These are phyloP conservation scores for Liriodendron chinense DNA, from an alignment of 164 flowering plant genomes.

Conservation along the genomic window DNA sequence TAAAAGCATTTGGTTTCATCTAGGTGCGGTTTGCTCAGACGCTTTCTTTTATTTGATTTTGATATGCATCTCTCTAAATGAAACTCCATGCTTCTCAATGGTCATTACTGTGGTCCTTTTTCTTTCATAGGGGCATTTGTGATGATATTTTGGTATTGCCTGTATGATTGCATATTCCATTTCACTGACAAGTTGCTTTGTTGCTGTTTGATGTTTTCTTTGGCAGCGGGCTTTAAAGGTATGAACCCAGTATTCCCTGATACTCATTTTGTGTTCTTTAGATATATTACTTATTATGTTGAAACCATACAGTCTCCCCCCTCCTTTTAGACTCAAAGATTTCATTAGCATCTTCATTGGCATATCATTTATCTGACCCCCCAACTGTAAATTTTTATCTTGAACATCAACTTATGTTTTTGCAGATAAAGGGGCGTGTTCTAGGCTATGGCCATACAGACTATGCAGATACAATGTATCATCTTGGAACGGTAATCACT, in stretches of 20 bases:
- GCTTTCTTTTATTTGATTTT: neutral
- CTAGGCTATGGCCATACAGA: constrained; percentile 69
- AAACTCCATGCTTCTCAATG: neutral
- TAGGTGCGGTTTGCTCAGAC: neutral
- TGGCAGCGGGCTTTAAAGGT: constrained; percentile 88
- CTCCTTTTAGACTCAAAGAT: neutral
- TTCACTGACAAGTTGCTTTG: constrained; percentile 13
- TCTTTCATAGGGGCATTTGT: neutral
- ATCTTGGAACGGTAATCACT: constrained; percentile 70
- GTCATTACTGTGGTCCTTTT: neutral
- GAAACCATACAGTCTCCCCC: too few relatives aligned
- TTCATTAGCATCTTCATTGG: neutral
- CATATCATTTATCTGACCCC: too few relatives aligned
- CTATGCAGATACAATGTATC: constrained; percentile 92
- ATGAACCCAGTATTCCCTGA: constrained; percentile 5
- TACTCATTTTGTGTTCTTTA: neutral
- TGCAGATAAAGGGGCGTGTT: constrained; percentile 79
- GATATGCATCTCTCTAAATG: neutral
- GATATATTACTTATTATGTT: neutral
- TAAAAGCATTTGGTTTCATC: neutral
- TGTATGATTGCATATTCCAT: neutral
- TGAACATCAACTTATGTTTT: constrained; percentile 5
- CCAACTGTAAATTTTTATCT: constrained; percentile 6
- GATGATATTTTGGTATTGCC: neutral
- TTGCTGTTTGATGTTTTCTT: constrained; percentile 16